Base-by-base conservation (phyloP, 257 asterid genomes). In the Anisodus acutangulus region DNA sequence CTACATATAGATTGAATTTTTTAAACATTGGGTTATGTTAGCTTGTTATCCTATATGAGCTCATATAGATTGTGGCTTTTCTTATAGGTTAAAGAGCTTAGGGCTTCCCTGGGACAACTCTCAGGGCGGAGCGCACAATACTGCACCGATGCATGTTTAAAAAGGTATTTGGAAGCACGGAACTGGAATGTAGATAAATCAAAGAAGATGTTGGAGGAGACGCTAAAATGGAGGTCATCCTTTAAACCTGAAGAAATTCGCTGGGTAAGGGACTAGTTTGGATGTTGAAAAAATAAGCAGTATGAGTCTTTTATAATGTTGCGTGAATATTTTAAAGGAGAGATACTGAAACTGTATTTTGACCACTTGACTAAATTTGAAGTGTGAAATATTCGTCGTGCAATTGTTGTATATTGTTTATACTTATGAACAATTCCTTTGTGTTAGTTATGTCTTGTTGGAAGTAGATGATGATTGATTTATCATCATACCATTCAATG, bases 161-260 rank as follows among this genome's bases (percentile, higher is more conserved):
- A 84, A 92, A 90, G 99, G 85, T 96, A 90, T 84, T 89, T 93
- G 85, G 98, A 91, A 88, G 98, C 97, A 17, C 90, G 99, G 49
- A 92, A 86, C 91, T 96, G 97, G 98, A 92, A 90, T 85, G 93
- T 92, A 5, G 99, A 93, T 22, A 96, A 92, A 89, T 87, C 98
- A 3, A 93, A 91, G 91, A 96, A 92, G 90, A 96, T 96, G 99
- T 80, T 96, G 85, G 97, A 94, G 87, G 99, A 96, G 83, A 90
- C 98, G 5, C 86, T 96, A 82, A 92, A 89, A 86, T 96, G 99
- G 99, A 93, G 99, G 82, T 85, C 95, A 55, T 87, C 90, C 67
- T 96, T 64, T 84, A 93, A 94, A 88, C 99, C 99, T 49, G 98
- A 96, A 92, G 99, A 96, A 87, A 94, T 96, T 79, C 98, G 98